phyloP scores from a whole-genome alignment of 257 asterid genomes.

The Avicennia marina region DNA sequence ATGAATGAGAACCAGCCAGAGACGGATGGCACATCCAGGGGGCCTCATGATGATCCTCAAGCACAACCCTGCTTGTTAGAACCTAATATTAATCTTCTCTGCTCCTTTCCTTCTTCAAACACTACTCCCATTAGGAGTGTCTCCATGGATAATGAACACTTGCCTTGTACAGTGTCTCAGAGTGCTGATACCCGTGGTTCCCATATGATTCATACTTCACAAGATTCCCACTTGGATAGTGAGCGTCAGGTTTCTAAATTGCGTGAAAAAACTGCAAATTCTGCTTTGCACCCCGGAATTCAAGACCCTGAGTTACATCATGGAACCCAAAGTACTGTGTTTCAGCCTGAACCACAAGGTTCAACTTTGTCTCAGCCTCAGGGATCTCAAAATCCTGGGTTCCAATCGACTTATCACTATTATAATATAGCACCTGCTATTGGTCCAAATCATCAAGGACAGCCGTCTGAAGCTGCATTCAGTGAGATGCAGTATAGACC shows the following conservation, averaged over 20 bases:
- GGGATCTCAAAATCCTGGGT: slow-evolving; percentile 28
- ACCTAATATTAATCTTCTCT: slow-evolving; percentile 24
- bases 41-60: slow-evolving; percentile 22
- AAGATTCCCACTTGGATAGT: slow-evolving; percentile 19
- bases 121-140: neutral
- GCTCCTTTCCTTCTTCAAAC: slow-evolving; percentile 35
- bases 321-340: slow-evolving; percentile 22
- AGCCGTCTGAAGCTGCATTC: slow-evolving; percentile 26
- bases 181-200: slow-evolving; percentile 32
- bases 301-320: slow-evolving; percentile 20
- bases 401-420: slow-evolving; percentile 32
- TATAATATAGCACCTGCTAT: slow-evolving; percentile 28
- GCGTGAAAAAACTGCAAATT: slow-evolving; percentile 16
- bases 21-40: slow-evolving; percentile 16
- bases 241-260: slow-evolving; percentile 23
- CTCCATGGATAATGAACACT: slow-evolving; percentile 17
- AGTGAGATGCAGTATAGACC: slow-evolving; percentile 28
- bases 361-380: slow-evolving; percentile 14
- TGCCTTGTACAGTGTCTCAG: slow-evolving; percentile 25
- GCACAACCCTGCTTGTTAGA: slow-evolving; percentile 27
- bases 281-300: slow-evolving; percentile 26
- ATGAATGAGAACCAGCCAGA: slow-evolving; percentile 26
- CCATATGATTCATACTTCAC: slow-evolving; percentile 20
- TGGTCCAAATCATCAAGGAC: slow-evolving; percentile 26
- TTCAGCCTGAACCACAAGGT: slow-evolving; percentile 35